Conservation (phyloP, 2,329 filamentous ascomycete species). For the Onygenales sp. region DNA sequence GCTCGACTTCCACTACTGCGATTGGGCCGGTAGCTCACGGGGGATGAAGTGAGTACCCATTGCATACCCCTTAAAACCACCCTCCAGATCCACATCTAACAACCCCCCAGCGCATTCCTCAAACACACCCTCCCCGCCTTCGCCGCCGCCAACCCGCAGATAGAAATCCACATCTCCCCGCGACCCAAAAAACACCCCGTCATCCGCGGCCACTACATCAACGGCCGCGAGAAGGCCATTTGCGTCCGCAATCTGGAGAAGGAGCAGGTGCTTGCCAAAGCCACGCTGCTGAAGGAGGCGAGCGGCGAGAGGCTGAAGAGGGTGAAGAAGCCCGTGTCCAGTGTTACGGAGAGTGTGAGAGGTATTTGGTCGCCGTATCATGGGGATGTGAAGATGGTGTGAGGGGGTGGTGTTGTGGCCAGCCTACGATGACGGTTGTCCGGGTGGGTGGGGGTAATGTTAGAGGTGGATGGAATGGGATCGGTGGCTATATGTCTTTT, state of each 20-base stretch:
- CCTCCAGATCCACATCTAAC: conserved; percentile 1
- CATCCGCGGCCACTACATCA: conserved; percentile 84
- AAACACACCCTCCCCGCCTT: conserved; percentile 66
- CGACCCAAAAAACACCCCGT: conserved; percentile 84
- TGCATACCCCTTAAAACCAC: conserved; percentile 3
- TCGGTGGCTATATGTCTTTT: too few relatives aligned
- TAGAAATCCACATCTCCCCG: conserved; percentile 87
- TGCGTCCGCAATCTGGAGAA: conserved; percentile 81
- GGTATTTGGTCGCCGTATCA: conserved; percentile 58
- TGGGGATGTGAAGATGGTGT: conserved; percentile 44
- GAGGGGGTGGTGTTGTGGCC: conserved; percentile 12
- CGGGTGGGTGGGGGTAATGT: background rate
- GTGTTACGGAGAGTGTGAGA: conserved; percentile 54
- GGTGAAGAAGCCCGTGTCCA: conserved; percentile 50
- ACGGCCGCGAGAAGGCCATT: conserved; percentile 73
- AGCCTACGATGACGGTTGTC: background rate
- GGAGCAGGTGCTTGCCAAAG: conserved; percentile 73
- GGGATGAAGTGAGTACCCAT: conserved; percentile 72
- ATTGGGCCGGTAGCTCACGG: conserved; percentile 83
- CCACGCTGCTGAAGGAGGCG: conserved; percentile 37
- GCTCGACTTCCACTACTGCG: conserved; percentile 94
- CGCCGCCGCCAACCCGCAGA: conserved; percentile 69
- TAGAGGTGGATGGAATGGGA: too few relatives aligned
- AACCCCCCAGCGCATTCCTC: conserved; percentile 60
- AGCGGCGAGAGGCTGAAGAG: conserved; percentile 42